Conservation (phyloP, 2,329 filamentous ascomycete genomes). For the Colletotrichum liriopes region DNA sequence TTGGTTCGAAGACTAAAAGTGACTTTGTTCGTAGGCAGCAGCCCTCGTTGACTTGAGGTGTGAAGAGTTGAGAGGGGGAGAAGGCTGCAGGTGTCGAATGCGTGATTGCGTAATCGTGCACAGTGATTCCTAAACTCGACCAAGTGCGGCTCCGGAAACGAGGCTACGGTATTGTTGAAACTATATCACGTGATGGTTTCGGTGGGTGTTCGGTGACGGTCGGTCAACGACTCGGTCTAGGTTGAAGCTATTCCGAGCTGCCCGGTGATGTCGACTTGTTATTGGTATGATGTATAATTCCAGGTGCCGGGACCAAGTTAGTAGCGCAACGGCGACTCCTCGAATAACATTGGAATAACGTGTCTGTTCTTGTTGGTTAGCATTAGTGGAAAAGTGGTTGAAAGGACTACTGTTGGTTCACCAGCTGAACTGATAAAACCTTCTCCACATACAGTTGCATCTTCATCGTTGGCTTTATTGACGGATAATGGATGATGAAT, state of each 20-base stretch:
- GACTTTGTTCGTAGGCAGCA: conserved; percentile 7
- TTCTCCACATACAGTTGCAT: not conserved
- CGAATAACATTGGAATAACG: not conserved
- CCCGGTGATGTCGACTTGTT: not conserved
- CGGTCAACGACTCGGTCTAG: not conserved
- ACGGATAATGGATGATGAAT: not conserved
- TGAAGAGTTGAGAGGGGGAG: not conserved
- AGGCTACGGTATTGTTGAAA: not conserved
- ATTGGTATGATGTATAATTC: not conserved
- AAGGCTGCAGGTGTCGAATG: conserved; percentile 3
- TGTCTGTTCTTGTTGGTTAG: not conserved
- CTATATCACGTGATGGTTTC: not conserved
- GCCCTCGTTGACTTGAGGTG: not conserved
- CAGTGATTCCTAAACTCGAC: too few species aligned
- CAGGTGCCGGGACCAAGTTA: too few species aligned
- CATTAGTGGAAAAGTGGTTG: not conserved
- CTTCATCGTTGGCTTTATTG: not conserved
- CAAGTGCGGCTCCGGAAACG: not conserved
- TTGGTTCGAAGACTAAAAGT: not conserved
- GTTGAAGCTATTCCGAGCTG: not conserved
- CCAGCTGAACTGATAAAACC: not conserved
- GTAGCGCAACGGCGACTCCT: not conserved
- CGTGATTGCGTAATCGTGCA: conserved; percentile 9
- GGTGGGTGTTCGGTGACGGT: not conserved
- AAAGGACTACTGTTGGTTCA: too few species aligned